Evolutionary conservation across 2,329 filamentous ascomycete genomes (phyloP).

Genomic region (Colletotrichum melonis): DNA sequence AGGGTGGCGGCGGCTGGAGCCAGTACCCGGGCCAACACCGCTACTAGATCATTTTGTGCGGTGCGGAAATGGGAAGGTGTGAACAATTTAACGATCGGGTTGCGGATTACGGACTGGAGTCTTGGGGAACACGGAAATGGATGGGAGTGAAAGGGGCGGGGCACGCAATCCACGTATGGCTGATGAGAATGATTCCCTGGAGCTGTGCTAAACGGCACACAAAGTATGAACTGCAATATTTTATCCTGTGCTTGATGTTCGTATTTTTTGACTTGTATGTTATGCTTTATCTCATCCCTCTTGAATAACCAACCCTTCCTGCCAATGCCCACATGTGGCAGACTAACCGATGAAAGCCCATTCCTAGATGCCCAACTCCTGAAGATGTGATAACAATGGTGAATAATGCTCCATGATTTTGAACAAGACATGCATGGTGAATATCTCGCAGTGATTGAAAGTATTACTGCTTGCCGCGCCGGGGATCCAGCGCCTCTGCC

Average conservation of each 20-base stretch:
- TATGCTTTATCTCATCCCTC: background rate
- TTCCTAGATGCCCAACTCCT: background rate
- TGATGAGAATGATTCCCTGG: slow-evolving; percentile 6
- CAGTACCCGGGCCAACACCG: slow-evolving; percentile 53
- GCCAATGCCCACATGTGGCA: background rate
- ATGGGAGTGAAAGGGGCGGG: background rate
- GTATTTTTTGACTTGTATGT: background rate
- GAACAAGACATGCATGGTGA: background rate
- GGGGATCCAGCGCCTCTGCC: slow-evolving; percentile 84
- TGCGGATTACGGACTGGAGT: background rate
- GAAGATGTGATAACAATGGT: background rate
- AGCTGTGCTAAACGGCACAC: background rate
- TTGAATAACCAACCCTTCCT: background rate
- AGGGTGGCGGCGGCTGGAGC: slow-evolving; percentile 44
- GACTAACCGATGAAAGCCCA: no score
- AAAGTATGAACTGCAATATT: slow-evolving; percentile 13
- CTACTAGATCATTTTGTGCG: slow-evolving; percentile 28
- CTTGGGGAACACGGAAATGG: slow-evolving; percentile 7
- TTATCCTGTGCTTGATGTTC: background rate
- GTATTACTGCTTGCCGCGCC: slow-evolving; percentile 68
- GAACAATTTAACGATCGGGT: background rate
- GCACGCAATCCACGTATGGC: background rate
- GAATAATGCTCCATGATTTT: background rate
- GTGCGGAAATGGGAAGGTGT: background rate
- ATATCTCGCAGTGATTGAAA: background rate